Conservation (phyloP, 1,139 yeast species). For the Tardiomyces blankii region DNA sequence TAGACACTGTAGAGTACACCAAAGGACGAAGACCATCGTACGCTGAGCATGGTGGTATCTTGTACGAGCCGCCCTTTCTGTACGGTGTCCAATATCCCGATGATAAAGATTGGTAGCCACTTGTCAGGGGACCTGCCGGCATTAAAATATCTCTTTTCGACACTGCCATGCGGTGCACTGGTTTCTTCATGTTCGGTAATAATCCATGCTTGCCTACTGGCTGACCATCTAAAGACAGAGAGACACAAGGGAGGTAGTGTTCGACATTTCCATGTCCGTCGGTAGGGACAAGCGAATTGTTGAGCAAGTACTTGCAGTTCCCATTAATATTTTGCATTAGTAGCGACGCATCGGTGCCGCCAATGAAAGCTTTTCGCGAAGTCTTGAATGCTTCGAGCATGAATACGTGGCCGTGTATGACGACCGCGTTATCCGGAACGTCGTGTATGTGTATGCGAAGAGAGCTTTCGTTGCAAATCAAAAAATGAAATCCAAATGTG, state of each 20-base stretch:
- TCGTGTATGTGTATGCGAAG: conserved; percentile 44
- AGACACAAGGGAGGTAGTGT: conserved; percentile 81
- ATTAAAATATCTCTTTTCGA: too few relatives aligned
- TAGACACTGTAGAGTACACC: conserved; percentile 43
- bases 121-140: too few relatives aligned
- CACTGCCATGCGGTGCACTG: not conserved
- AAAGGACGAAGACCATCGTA: conserved; percentile 30
- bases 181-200: not conserved
- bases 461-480: conserved; percentile 47
- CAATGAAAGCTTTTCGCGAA: conserved; percentile 33
- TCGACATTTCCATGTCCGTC: conserved; percentile 47
- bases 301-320: conserved; percentile 54
- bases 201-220: not conserved
- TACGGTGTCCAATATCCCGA: not conserved
- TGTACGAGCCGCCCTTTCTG: not conserved
- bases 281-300: conserved; percentile 9
- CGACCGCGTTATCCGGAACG: conserved; percentile 45
- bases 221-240: not conserved
- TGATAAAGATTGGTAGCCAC: too few relatives aligned
- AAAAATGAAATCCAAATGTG: conserved; percentile 74
- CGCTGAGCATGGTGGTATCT: not conserved
- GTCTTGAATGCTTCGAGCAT: conserved; percentile 35
- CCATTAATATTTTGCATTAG: conserved; percentile 84
- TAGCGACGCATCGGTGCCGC: conserved; percentile 69
- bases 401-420: conserved; percentile 70